Evolutionary conservation across 495 filamentous ascomycete genomes (phyloP).

Genomic region (Tuber calosporum): DNA sequence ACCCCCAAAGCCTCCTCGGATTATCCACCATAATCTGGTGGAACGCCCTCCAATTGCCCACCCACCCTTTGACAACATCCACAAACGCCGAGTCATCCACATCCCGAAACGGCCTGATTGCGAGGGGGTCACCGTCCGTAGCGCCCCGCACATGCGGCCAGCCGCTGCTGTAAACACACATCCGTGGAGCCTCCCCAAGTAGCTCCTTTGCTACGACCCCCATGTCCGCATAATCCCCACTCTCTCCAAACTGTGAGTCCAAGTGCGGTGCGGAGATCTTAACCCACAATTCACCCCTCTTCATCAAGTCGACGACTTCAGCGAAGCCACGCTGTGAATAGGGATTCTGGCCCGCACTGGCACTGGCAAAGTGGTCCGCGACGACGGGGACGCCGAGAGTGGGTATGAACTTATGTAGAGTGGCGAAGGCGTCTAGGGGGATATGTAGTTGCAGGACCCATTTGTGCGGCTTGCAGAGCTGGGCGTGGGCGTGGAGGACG

Average conservation of each 20-base stretch:
- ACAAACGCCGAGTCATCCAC: neutral
- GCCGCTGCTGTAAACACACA: neutral
- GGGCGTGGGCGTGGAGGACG: neutral
- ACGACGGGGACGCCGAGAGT: constrained; percentile 2
- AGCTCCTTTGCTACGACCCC: neutral
- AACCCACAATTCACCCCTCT: neutral
- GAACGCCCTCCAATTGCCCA: neutral
- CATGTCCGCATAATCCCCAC: neutral
- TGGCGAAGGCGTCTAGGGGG: neutral
- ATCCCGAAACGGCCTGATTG: neutral
- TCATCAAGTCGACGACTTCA: constrained; percentile 4
- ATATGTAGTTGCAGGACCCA: neutral
- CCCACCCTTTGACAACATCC: neutral
- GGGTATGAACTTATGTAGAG: neutral
- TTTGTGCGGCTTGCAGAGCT: constrained; percentile 2
- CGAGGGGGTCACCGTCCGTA: neutral
- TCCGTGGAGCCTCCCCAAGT: neutral
- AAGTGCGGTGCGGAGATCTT: neutral
- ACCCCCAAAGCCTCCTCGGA: constrained; percentile 1
- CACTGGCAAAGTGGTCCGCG: neutral
- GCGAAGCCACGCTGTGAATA: neutral
- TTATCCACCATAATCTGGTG: neutral
- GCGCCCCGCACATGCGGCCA: neutral
- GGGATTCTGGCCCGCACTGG: neutral
- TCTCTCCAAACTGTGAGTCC: neutral